Evolutionary conservation across 108 stramenopile species (phyloP), one percentile per base, ranked within the genome.

Genomic region (Ochromonas danica): DNA sequence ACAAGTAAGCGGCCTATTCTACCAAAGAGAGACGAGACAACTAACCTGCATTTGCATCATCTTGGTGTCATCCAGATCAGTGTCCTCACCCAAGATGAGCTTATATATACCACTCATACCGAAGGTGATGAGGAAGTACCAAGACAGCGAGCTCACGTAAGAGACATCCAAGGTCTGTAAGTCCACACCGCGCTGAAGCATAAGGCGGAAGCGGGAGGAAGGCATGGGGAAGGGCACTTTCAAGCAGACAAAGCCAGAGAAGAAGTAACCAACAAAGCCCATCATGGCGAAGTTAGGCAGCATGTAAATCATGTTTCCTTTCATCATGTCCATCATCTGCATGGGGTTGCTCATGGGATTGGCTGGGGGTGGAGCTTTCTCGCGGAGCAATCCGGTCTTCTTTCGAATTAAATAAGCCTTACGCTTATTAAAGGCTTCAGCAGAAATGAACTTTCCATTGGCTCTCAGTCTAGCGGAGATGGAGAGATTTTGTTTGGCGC

Each of bases 231-330:
- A 96, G 36, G 98, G 98, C 0, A 98, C 93, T 81, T 94, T 93
- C 27, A 97, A 87, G 38, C 97, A 78, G 42, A 98, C 93, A 80
- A 95, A 98, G 31, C 95, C 95, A 30, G 87, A 84, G 78, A 98
- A 97, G 83, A 98, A 98, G 82, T 93, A 92, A 40, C 88, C 88
- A 62, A 97, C 94, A n/a, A 92, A 93, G 71, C 93, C 92, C 96
- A 96, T 97, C 95, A 98, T 96, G 74, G 96, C 92, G 94, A 98
- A 97, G 78, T 98, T 97, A 74, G 97, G 96, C 0, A 96, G 90
- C 93, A 97, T 95, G 63, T 94, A 95, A 1, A 90, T 91, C 89
- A 95, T 94, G 63, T 95, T 92, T 40, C 94, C 94, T 82, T 93
- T 92, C 89, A 95, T 87, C 51, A 85, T 86, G 45, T 89, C 89